Conservation (phyloP, 805 yeast species). For the Saccharomycopsis schoenii region DNA sequence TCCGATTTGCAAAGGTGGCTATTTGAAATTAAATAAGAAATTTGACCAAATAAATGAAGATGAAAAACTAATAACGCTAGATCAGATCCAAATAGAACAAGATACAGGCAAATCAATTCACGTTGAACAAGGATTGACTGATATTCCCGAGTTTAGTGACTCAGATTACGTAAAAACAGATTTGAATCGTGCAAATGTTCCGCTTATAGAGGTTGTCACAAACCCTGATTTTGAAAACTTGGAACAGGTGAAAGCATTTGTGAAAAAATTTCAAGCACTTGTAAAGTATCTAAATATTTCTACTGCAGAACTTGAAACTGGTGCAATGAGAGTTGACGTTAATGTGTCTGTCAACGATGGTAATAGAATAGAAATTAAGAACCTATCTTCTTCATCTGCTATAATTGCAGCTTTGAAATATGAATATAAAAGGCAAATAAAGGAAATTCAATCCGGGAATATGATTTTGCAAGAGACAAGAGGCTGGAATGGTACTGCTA, state of each 20-base stretch:
- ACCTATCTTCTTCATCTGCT: constrained; percentile 75
- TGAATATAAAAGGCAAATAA: constrained; percentile 66
- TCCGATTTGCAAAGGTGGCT: constrained; percentile 71
- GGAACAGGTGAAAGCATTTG: constrained; percentile 64
- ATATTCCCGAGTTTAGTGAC: constrained; percentile 3
- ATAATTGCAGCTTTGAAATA: constrained; percentile 63
- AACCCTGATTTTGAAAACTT: constrained; percentile 70
- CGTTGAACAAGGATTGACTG: constrained; percentile 27
- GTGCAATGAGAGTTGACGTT: constrained; percentile 92
- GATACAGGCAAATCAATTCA: constrained; percentile 82
- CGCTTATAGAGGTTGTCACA: constrained; percentile 85
- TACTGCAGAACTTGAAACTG: constrained; percentile 86
- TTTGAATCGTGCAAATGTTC: constrained; percentile 74
- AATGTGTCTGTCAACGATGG: constrained; percentile 68
- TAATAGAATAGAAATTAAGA: constrained; percentile 79
- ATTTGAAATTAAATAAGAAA: constrained; percentile 34
- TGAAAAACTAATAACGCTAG: constrained; percentile 46
- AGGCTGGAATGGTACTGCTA: constrained; percentile 80
- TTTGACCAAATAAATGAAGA: constrained; percentile 42
- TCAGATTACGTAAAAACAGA: constrained; percentile 43
- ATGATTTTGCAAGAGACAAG: constrained; percentile 53
- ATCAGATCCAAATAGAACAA: constrained; percentile 86
- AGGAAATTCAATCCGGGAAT: constrained; percentile 32
- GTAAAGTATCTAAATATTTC: constrained; percentile 64
- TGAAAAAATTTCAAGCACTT: constrained; percentile 68